Evolutionary conservation across 148 eudicot species (phyloP).

Genomic region (Cornus controversa): DNA sequence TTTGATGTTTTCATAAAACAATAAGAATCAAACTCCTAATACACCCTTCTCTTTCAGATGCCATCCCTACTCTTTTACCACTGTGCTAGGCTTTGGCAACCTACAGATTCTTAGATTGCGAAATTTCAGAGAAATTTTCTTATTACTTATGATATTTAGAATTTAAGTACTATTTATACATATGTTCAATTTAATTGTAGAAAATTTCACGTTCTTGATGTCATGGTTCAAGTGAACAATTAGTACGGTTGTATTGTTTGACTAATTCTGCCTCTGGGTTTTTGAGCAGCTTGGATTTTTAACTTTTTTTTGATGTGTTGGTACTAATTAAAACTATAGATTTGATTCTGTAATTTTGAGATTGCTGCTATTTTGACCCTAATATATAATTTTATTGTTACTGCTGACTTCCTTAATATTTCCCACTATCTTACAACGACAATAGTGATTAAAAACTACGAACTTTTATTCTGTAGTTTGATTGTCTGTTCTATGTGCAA

Average conservation of each 20-base stretch:
- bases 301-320: too few species aligned
- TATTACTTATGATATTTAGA: not conserved
- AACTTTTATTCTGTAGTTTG: not conserved
- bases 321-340: not conserved
- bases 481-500: not conserved
- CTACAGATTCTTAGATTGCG: not conserved
- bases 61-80: not conserved
- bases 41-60: not conserved
- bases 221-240: not conserved
- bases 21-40: not conserved
- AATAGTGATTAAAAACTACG: not conserved
- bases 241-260: not conserved
- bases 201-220: not conserved
- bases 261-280: too few species aligned
- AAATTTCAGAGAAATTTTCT: too few species aligned
- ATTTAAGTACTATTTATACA: too few species aligned
- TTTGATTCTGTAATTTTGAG: not conserved
- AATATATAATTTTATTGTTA: not conserved
- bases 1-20: too few species aligned
- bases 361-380: not conserved
- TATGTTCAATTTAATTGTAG: not conserved
- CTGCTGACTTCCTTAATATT: slow-evolving; percentile 2
- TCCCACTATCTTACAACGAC: not conserved
- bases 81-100: not conserved
- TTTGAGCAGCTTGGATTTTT: too few species aligned